A percentile compares a stretch with the other conserved stretches of the same genome.
Conservation (phyloP, 2,329 filamentous ascomycete species). For the Alternaria sp. region DNA sequence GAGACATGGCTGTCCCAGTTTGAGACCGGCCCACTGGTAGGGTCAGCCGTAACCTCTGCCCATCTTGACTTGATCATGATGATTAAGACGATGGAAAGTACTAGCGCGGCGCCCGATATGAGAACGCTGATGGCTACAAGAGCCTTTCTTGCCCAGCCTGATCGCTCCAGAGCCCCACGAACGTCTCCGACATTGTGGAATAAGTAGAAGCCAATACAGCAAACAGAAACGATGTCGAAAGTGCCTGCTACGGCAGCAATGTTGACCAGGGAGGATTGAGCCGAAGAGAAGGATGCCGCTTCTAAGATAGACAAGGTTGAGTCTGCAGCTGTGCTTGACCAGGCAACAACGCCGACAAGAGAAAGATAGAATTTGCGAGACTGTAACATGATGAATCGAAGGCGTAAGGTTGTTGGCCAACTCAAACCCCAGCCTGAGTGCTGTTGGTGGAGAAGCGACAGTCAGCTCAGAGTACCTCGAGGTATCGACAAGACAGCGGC, state of each 20-base stretch:
- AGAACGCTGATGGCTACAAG: slow-evolving; percentile 35
- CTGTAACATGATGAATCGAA: slow-evolving; percentile 29
- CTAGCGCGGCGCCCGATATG: slow-evolving; percentile 36
- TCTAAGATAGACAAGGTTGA: slow-evolving; percentile 50
- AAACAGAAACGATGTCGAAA: slow-evolving; percentile 43
- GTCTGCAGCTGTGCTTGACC: slow-evolving; percentile 48
- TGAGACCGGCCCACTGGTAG: slow-evolving; percentile 25
- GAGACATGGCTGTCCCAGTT: slow-evolving; percentile 41
- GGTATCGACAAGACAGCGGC: slow-evolving; percentile 11
- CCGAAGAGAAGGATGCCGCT: slow-evolving; percentile 42
- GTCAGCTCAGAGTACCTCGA: slow-evolving; percentile 9
- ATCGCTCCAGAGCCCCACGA: slow-evolving; percentile 34
- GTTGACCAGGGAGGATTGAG: slow-evolving; percentile 35
- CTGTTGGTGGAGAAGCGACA: slow-evolving; percentile 4
- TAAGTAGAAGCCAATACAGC: slow-evolving; percentile 41
- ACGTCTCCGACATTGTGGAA: slow-evolving; percentile 43
- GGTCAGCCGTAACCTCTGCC: slow-evolving; percentile 27
- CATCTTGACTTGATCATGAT: slow-evolving; percentile 38
- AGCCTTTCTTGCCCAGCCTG: slow-evolving; percentile 27
- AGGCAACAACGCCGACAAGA: slow-evolving; percentile 45
- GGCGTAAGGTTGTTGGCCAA: slow-evolving; percentile 14
- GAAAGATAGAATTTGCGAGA: slow-evolving; percentile 46
- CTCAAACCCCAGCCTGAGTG: slow-evolving; percentile 10
- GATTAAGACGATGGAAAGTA: slow-evolving; percentile 40
- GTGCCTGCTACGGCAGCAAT: slow-evolving; percentile 45